Percentiles rank a stretch among this genome's conserved stretches.
Evolutionary conservation across 2,329 filamentous ascomycete genomes (phyloP).

Genomic region (Tolypocladium ovalisporum): DNA sequence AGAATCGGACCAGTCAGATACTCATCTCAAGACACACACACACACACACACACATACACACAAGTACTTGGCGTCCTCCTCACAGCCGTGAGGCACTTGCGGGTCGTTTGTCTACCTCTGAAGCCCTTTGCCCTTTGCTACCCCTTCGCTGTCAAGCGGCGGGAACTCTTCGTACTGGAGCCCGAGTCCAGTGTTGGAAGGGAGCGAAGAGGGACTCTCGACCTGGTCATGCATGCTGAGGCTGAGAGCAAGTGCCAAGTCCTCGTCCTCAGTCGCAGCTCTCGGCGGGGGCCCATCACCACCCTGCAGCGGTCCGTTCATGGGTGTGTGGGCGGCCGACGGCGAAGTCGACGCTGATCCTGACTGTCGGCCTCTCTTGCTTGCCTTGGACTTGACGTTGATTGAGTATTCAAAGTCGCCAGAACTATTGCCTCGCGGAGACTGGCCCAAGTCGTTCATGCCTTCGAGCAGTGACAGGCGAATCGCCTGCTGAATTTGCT

Average conservation of each 20-base stretch:
- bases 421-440: constrained; percentile 32
- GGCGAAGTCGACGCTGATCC: constrained; percentile 19
- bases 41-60: not conserved
- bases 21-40: too few species aligned
- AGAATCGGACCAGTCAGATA: not conserved
- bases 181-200: constrained; percentile 4
- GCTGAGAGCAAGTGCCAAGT: constrained; percentile 48
- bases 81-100: not conserved
- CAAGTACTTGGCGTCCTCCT: not conserved
- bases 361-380: constrained; percentile 28
- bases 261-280: constrained; percentile 32
- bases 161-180: constrained; percentile 27
- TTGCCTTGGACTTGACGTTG: constrained; percentile 32
- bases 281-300: constrained; percentile 8
- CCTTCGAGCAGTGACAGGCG: constrained; percentile 49
- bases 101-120: constrained; percentile 6
- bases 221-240: constrained; percentile 48
- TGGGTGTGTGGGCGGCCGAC: constrained; percentile 23
- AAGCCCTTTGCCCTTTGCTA: constrained; percentile 32
- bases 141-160: constrained; percentile 24
- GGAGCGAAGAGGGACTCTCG: constrained; percentile 10
- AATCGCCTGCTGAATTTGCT: constrained; percentile 52
- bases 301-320: constrained; percentile 13
- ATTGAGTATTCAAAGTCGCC: constrained; percentile 42
- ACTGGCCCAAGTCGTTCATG: constrained; percentile 34